Base-by-base conservation (phyloP, 2,329 filamentous ascomycete species). In the Raffaelea arxii region DNA sequence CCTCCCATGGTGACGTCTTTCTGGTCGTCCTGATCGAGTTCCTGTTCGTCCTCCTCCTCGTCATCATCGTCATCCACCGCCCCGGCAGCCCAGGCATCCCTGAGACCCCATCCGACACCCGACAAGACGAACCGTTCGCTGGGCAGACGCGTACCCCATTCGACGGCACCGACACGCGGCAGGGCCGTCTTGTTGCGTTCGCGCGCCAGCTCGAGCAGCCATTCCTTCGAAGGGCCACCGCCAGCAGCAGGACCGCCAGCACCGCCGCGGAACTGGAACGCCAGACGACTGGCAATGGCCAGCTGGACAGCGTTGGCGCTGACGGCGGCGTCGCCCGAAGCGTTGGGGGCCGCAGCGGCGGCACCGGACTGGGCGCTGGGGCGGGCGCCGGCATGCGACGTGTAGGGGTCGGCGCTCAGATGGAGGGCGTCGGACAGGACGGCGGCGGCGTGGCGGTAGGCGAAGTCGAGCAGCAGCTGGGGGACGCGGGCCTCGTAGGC, bases 401-500 rank as follows among this genome's bases (percentile, higher is more conserved):
- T 70, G 66, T 86, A 84, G 7, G 82, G 82, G 61, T 87, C 83
- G 6, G 77, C 74, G 6, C 75, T 73, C 23, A 86, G 75, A 57
- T 85, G 81, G 16, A 86, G 65, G 6, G 80, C 82, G 65, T 89
- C 84, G 54, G 70, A 78, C 19, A 90, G 77, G 30, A 90, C 72
- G 48, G 77, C 75, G 2, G 79, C 80, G 10, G 83, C 86, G 71
- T 89, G 86, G 32, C 86, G 80, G 73, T 92, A 92, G 42, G 86
- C 84, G 60, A 91, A 91, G 68, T 92, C 86, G 61, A 92, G 80
- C 42, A 92, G 80, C 49, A 90, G 80, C 1, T 91, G 75, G 1
- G 86, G 86, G 2, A 92, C 86, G 57, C 86, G 85, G 62, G 84
- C 78, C 62, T 91, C 86, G 71, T 88, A 92, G 36, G 82, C 74